Evolutionary conservation across 176 grass and related monocot species (phyloP).

Genomic region (Phragmites australis): DNA sequence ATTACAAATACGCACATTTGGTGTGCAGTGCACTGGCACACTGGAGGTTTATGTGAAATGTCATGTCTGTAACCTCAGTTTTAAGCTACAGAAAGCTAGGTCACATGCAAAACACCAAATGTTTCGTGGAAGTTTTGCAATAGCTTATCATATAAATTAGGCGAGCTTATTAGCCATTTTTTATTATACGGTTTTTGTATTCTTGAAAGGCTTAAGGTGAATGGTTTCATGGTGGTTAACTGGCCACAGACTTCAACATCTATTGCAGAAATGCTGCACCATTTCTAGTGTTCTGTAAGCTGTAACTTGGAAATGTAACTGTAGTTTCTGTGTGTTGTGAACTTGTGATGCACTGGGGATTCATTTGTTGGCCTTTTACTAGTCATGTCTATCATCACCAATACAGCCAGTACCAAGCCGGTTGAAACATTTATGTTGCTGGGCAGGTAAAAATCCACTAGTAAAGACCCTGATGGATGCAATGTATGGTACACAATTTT

Average conservation of each 20-base stretch:
- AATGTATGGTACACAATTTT: no score
- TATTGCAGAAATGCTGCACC: not conserved
- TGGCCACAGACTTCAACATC: not conserved
- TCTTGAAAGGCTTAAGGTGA: conserved; percentile 32
- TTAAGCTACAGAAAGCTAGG: conserved; percentile 33
- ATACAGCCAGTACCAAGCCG: not conserved
- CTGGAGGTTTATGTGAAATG: not conserved
- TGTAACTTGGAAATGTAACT: conserved; percentile 22
- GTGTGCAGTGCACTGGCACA: not conserved
- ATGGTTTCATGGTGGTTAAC: not conserved
- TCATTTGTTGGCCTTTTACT: not conserved
- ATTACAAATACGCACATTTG: conserved; percentile 9
- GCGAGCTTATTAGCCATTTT: conserved; percentile 40
- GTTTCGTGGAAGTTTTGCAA: conserved; percentile 33
- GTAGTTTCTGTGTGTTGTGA: not conserved
- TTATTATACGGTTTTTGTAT: conserved; percentile 17
- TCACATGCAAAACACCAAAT: conserved; percentile 24
- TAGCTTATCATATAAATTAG: conserved; percentile 36
- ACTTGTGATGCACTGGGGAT: not conserved
- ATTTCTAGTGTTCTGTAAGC: conserved; percentile 28
- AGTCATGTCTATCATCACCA: no score
- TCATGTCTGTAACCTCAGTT: conserved; percentile 31
- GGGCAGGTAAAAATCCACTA: not conserved
- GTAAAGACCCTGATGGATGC: no score
- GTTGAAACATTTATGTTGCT: not conserved